These are phyloP conservation scores for Cucumis variabilis DNA, from an alignment of 331 rosid species.

Conservation along the genomic window DNA sequence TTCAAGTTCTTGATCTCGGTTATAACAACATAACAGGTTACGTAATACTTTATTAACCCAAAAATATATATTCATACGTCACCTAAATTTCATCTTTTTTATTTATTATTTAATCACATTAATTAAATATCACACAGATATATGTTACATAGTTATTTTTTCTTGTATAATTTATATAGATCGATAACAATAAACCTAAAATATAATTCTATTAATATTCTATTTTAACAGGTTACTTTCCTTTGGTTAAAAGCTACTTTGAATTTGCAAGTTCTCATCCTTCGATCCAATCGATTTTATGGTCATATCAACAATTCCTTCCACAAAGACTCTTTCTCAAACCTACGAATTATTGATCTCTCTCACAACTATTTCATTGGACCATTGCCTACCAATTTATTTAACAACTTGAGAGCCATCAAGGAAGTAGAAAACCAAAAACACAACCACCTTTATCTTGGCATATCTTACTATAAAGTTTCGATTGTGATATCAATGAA, in stretches of 20 bases:
- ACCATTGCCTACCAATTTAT: not conserved
- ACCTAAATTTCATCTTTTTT: too few relatives aligned
- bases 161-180: too few relatives aligned
- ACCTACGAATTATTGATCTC: not conserved
- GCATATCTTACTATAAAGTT: too few relatives aligned
- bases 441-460: too few relatives aligned
- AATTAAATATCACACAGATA: too few relatives aligned
- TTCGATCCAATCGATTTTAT: slow-evolving; percentile 6
- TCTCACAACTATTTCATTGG: not conserved
- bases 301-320: not conserved
- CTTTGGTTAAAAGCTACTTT: not conserved
- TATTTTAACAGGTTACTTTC: slow-evolving; percentile 38
- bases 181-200: not conserved
- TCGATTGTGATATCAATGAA: slow-evolving; percentile 39
- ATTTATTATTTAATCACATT: too few relatives aligned
- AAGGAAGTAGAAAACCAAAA: too few relatives aligned
- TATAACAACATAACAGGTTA: slow-evolving; percentile 67
- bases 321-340: not conserved
- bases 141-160: too few relatives aligned
- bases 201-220: too few relatives aligned
- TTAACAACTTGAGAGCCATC: not conserved
- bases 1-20: slow-evolving; percentile 48
- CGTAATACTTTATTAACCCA: too few relatives aligned
- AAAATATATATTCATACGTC: too few relatives aligned
- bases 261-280: not conserved